Evolutionary conservation across 768 basidiomycete genomes (phyloP), one percentile per base, ranked within the genome.

Genomic region (Mrakia blollopis): DNA sequence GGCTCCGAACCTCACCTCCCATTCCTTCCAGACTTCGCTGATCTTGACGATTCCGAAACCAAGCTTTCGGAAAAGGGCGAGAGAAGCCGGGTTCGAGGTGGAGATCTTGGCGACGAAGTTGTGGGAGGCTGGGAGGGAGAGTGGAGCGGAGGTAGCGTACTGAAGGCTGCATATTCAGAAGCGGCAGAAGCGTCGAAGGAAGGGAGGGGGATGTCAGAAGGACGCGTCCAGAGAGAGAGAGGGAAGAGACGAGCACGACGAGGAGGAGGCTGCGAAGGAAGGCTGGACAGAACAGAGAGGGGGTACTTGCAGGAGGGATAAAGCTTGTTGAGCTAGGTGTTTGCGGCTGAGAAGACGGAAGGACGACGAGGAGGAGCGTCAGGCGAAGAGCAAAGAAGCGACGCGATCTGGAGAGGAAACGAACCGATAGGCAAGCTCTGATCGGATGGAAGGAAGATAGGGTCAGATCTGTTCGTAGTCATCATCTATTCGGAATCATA

Each of bases 11-110:
- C 91, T 87, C 89, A 97, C 87, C 85, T 96, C 94, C 23, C 92
- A 87, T 83, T 98, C 93, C 50, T 87, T 85, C 79, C 94, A 98
- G 14, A 92, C 90, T 70, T 89, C 87, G 23, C 90, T 89, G 16
- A 85, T 83, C 81, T 91, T 91, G 14, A 88, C 89, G 50, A 91
- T 84, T 25, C 81, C 82, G 80, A 97, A 97, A 0, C 92, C 93
- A 0, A 97, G 87, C 78, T 87, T 88, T 80, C 87, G 84, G 80
- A 97, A 97, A 13, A 97, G 85, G 10, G 82, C 81, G 37, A 93
- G 89, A 73, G 92, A 93, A 3, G 90, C 85, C 16, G 76, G 80
- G 81, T 98, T 97, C 10, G 86, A 85, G 74, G 88, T 87, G 11
- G 89, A 88, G 77, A 97, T 91, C 11, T 91, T 88, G 28, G 87